phyloP scores from a whole-genome alignment of 2,329 filamentous ascomycete genomes.

The Colletotrichum cuscutae region DNA sequence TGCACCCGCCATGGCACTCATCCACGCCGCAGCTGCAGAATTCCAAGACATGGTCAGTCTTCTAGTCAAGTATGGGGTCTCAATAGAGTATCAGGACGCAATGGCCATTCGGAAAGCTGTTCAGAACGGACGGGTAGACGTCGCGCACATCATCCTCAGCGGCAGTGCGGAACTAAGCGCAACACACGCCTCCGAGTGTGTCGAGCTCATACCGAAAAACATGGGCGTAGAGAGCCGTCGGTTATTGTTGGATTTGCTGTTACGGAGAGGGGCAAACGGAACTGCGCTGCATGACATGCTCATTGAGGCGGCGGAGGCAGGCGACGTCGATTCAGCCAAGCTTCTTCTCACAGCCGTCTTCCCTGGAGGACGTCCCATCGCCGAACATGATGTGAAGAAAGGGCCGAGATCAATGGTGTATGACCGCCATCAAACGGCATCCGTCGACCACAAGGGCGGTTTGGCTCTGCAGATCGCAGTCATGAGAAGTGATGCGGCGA shows the following conservation, averaged over 20 bases:
- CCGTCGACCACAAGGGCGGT: conserved; percentile 62
- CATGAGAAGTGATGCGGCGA: conserved; percentile 53
- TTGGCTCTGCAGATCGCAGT: conserved; percentile 62
- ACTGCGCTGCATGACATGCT: conserved; percentile 58
- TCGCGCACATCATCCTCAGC: conserved; percentile 59
- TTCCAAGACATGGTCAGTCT: conserved; percentile 66
- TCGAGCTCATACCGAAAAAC: conserved; percentile 59
- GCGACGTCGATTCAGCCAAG: conserved; percentile 58
- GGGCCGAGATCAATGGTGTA: conserved; percentile 44
- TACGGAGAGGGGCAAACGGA: conserved; percentile 63
- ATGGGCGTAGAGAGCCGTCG: conserved; percentile 56
- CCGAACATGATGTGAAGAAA: conserved; percentile 30
- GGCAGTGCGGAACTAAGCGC: conserved; percentile 56
- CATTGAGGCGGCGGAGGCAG: conserved; percentile 58
- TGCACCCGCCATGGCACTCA: conserved; percentile 57
- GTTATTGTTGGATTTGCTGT: conserved; percentile 54
- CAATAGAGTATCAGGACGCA: conserved; percentile 64
- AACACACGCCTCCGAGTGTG: conserved; percentile 59
- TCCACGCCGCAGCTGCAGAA: conserved; percentile 58
- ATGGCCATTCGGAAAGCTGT: conserved; percentile 61
- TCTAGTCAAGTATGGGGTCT: conserved; percentile 64
- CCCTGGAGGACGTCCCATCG: conserved; percentile 44
- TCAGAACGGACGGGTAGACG: conserved; percentile 53
- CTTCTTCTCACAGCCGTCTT: conserved; percentile 62
- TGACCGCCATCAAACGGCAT: conserved; percentile 60